Evolutionary conservation across 2,329 filamentous ascomycete species (phyloP), one percentile per base, ranked within the genome.

Genomic region (Fusarium sp.): DNA sequence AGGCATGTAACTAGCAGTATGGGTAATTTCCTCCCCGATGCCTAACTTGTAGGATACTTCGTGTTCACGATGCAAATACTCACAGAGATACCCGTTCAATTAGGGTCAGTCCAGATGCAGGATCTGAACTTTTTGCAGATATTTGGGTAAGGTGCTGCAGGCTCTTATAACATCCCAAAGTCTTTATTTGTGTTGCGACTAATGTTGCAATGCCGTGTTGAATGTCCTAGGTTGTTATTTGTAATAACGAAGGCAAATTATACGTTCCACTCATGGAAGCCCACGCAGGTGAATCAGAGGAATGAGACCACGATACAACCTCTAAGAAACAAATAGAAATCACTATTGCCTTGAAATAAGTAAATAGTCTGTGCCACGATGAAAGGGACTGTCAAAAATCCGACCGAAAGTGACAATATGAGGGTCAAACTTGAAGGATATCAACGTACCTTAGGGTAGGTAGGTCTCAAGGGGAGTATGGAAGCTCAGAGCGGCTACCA

Each of bases 401-500:
- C 1, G 14, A 15, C 23, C 10, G 7, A 25, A 21, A 15, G 12
- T 14, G 19, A 52, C 7, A 38, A 27, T 14, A 15, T 18, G 33
- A 39, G 33, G 8, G 10, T n/a, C 5, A 5, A 39, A 39, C 19
- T 18, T 14, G 31, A 39, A 41, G 23, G 8, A 8, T 5, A 27
- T 12, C 5, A n/a, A n/a, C 5, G 12, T 54, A 10, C 35, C 35
- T n/a, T 10, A 68, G 65, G 62, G 61, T 67, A 66, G 46, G 27
- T 35, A 14, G 14, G 27, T n/a, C 14, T 16, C 4, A 19, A 3
- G 16, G 29, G 10, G 29, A 31, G 29, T n/a, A n/a, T n/a, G n/a
- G n/a, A n/a, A 35, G 15, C 35, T 37, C 4, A 25, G n/a, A 35
- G 31, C 5, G 8, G 7, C 7, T 9, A 25, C 69, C 75, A 77